Conservation (phyloP, 208 protist genomes). For the Sergeia podlipaevii region DNA sequence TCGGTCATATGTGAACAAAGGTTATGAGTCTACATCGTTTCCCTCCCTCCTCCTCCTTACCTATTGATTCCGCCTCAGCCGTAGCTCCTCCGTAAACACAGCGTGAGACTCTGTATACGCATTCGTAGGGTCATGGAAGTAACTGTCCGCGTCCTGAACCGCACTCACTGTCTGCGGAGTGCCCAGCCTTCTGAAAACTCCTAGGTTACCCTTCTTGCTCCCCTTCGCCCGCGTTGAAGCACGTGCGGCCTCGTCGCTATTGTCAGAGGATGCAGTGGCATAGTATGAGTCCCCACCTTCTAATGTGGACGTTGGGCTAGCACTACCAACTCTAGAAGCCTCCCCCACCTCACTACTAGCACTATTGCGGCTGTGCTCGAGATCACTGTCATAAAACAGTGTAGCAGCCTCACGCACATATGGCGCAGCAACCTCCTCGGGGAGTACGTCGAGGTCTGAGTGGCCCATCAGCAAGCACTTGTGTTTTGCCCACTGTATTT, state of each 20-base stretch:
- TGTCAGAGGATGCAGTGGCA: background rate
- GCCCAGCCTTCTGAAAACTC: conserved; percentile 45
- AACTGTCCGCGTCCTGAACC: conserved; percentile 61
- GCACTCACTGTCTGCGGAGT: conserved; percentile 43
- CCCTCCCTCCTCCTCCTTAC: too few relatives aligned
- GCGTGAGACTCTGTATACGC: conserved; percentile 81
- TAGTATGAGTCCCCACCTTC: background rate
- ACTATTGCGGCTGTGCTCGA: background rate
- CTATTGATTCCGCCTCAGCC: conserved; percentile 35
- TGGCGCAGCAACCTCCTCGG: conserved; percentile 47
- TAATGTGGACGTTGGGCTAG: background rate
- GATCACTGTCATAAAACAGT: conserved; percentile 51
- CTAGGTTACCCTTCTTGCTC: conserved; percentile 10
- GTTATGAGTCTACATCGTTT: too few relatives aligned
- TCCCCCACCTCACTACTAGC: background rate
- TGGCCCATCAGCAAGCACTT: conserved; percentile 72
- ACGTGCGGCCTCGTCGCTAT: background rate
- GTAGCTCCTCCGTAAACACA: conserved; percentile 82
- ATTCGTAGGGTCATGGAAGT: conserved; percentile 72
- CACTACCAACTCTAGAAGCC: background rate
- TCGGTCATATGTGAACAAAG: too few relatives aligned
- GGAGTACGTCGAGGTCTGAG: conserved; percentile 71
- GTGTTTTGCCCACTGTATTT: conserved; percentile 56
- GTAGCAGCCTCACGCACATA: conserved; percentile 58
- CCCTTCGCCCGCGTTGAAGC: background rate